phyloP scores from a whole-genome alignment of 176 grass and related monocot genomes.

The Triticum dicoccoides region DNA sequence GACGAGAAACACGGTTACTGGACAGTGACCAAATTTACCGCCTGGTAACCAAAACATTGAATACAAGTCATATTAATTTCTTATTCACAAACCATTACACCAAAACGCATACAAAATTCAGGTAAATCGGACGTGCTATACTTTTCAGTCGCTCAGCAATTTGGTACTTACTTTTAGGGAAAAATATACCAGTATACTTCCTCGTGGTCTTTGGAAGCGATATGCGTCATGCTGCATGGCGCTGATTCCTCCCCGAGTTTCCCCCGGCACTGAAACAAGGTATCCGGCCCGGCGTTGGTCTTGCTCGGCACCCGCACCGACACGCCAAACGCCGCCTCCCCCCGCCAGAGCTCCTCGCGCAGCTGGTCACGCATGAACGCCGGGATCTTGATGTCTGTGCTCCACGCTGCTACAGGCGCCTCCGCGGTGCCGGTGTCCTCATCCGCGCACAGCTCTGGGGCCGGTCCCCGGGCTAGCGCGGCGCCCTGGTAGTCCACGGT shows the following conservation, averaged over 20 bases:
- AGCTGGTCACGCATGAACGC: not conserved
- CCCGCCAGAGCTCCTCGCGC: not conserved
- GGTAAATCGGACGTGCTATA: no score
- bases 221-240: not conserved
- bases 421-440: not conserved
- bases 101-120: no score
- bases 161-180: no score
- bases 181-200: no score
- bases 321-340: not conserved
- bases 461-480: not conserved
- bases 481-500: not conserved
- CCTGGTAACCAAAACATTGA: no score
- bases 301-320: not conserved
- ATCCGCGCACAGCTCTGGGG: not conserved
- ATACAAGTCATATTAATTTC: no score
- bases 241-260: not conserved
- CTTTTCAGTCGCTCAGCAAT: no score
- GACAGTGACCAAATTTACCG: no score
- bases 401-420: not conserved
- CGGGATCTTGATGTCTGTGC: not conserved
- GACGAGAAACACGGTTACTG: no score
- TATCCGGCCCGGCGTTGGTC: not conserved
- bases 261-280: not conserved
- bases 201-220: not conserved
- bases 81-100: no score